Evolutionary conservation across 352 stramenopile genomes (phyloP).

Genomic region (Phytophthora pistaciae): DNA sequence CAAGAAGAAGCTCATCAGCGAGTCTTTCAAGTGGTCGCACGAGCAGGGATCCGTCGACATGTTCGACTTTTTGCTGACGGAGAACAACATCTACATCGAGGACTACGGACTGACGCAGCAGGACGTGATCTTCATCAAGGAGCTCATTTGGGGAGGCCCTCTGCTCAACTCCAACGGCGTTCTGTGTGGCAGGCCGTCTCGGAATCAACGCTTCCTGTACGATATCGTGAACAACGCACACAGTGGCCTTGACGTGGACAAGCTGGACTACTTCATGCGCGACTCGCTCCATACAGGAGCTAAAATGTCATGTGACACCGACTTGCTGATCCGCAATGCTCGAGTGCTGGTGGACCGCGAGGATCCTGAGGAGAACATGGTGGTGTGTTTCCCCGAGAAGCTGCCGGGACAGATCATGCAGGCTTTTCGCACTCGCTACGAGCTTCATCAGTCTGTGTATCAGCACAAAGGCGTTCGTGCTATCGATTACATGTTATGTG

Average conservation of each 20-base stretch:
- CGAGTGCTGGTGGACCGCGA: slow-evolving; percentile 72
- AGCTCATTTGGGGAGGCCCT: slow-evolving; percentile 78
- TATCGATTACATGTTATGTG: slow-evolving; percentile 92
- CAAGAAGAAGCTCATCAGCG: slow-evolving; percentile 38
- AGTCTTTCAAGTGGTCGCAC: slow-evolving; percentile 69
- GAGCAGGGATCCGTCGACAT: slow-evolving; percentile 83
- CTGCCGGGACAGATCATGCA: slow-evolving; percentile 88
- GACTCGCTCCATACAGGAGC: slow-evolving; percentile 83
- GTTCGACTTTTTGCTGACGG: slow-evolving; percentile 66
- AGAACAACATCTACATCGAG: slow-evolving; percentile 65
- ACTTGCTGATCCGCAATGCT: slow-evolving; percentile 79
- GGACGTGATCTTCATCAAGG: slow-evolving; percentile 82
- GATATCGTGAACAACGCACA: slow-evolving; percentile 91
- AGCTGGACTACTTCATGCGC: slow-evolving; percentile 92
- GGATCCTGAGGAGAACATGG: slow-evolving; percentile 49
- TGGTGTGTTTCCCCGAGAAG: slow-evolving; percentile 91
- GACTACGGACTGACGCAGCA: slow-evolving; percentile 58
- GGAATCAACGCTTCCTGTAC: slow-evolving; percentile 80
- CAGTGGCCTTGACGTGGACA: slow-evolving; percentile 91
- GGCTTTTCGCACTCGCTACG: slow-evolving; percentile 87
- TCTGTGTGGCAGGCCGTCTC: slow-evolving; percentile 51
- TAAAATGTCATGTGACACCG: slow-evolving; percentile 77
- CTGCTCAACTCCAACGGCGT: slow-evolving; percentile 42
- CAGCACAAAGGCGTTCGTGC: slow-evolving; percentile 85
- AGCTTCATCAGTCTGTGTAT: slow-evolving; percentile 90